phyloP scores from a whole-genome alignment of 2,329 filamentous ascomycete genomes.

The Botrytis cinerea region DNA sequence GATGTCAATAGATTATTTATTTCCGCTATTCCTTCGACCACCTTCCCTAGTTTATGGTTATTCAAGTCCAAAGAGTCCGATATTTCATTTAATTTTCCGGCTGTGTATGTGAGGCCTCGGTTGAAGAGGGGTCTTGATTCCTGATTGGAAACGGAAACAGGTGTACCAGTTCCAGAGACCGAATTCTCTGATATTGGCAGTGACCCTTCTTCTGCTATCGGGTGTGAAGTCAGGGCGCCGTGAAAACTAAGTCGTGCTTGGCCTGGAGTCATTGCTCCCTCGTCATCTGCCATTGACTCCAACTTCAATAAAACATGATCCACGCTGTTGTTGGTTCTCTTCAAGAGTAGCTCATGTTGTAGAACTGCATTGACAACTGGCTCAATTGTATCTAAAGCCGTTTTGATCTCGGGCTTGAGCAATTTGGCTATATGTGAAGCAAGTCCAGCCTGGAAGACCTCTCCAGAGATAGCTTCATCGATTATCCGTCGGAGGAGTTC shows the following conservation, averaged over 20 bases:
- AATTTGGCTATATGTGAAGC: slow-evolving; percentile 39
- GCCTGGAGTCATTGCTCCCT: not conserved
- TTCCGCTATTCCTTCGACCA: slow-evolving; percentile 29
- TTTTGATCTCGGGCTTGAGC: slow-evolving; percentile 40
- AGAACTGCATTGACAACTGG: slow-evolving; percentile 42
- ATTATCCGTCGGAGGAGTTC: slow-evolving; percentile 36
- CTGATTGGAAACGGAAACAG: not conserved
- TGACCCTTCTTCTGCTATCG: not conserved
- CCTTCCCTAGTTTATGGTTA: slow-evolving; percentile 33
- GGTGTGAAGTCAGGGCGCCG: slow-evolving; percentile 10
- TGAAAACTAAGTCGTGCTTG: not conserved
- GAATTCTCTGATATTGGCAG: not conserved
- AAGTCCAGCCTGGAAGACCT: slow-evolving; percentile 40
- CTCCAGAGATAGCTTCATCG: slow-evolving; percentile 38
- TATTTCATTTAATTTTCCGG: slow-evolving; percentile 34
- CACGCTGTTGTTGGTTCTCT: slow-evolving; percentile 40
- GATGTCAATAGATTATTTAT: slow-evolving; percentile 32
- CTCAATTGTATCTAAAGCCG: slow-evolving; percentile 41
- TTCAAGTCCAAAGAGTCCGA: slow-evolving; percentile 34
- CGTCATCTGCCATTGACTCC: slow-evolving; percentile 31
- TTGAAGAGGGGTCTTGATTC: not conserved
- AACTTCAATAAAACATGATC: slow-evolving; percentile 37
- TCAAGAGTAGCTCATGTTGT: slow-evolving; percentile 38
- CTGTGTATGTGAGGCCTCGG: slow-evolving; percentile 30
- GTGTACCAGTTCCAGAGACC: not conserved